Percentiles rank a stretch among this genome's conserved stretches.
Conservation (phyloP, 805 yeast species). For the Candida koratica region DNA sequence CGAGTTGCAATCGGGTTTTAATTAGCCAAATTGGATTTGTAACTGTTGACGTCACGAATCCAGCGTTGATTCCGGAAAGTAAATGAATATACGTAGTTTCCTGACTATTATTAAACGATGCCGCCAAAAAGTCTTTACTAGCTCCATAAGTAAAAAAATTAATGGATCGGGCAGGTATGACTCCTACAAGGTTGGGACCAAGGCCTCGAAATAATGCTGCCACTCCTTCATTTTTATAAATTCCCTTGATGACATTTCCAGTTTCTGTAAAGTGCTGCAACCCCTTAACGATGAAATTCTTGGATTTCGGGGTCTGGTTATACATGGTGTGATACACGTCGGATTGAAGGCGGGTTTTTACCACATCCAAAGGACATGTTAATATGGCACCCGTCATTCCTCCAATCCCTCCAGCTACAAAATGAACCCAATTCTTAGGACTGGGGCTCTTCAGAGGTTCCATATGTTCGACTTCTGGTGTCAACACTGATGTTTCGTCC, state of each 20-base stretch:
- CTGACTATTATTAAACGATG: conserved; percentile 62
- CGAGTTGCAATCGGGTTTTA: conserved; percentile 90
- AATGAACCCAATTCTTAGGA: conserved; percentile 62
- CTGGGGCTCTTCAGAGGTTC: conserved; percentile 18
- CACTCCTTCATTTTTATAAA: conserved; percentile 75
- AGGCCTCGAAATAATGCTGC: conserved; percentile 88
- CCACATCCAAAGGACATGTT: conserved; percentile 95
- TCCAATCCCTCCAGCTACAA: conserved; percentile 89
- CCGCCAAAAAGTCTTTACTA: conserved; percentile 73
- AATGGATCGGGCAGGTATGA: conserved; percentile 95
- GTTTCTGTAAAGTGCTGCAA: conserved; percentile 81
- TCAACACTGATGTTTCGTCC: conserved; percentile 64
- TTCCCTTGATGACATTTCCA: conserved; percentile 60
- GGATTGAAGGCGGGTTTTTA: conserved; percentile 90
- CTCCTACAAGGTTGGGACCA: conserved; percentile 96
- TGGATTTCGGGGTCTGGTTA: conserved; percentile 41
- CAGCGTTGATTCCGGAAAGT: conserved; percentile 84
- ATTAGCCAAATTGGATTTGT: conserved; percentile 98
- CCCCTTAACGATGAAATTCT: conserved; percentile 41
- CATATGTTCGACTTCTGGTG: conserved; percentile 7
- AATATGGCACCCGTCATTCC: conserved; percentile 97
- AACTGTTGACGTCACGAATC: conserved; percentile 89
- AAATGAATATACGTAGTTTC: conserved; percentile 86
- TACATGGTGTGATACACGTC: conserved; percentile 69
- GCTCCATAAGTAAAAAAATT: conserved; percentile 96